Base-by-base conservation (phyloP, 148 eudicot species). In the Persicaria maculosa region DNA sequence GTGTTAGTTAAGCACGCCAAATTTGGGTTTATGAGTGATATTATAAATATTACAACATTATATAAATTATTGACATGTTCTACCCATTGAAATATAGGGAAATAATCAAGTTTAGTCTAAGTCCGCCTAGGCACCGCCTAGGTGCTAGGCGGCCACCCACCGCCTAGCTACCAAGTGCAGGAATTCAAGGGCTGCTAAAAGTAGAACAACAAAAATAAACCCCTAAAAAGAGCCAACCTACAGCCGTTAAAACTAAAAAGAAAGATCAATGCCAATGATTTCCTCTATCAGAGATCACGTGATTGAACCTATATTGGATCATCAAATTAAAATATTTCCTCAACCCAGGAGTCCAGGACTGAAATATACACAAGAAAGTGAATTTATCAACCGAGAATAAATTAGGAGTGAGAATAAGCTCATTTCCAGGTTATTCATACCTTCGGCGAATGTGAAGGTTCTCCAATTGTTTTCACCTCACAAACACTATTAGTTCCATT, bases 401-500 rank as follows among this genome's bases (percentile, higher is more conserved):
- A 40, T 64, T 31, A 11, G 10, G 17, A 61, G 67, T 25, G 40
- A 64, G 69, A n/a, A 22, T 17, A 6, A 55, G 61, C 61, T 55
- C 61, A 55, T 55, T n/a, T 55, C 55, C 55, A 17, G 20, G 64
- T 57, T 57, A 58, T 20, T 14, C 16, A 46, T 70, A 70, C 73
- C 73, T 45, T 16, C 31, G 0, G 52, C 8, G 22, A n/a, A 70
- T 47, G 73, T n/a, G 73, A 70, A 10, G 25, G 8, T 70, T 70
- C 73, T 6, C 73, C 53, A 70, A 16, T 70, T 46, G 53, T 45
- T 25, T 47, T 45, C 15, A 22, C 25, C 52, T 22, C 73, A 4
- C 52, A 47, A 44, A 25, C 73, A 45, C 16, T n/a, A 17, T 70
- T 11, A 46, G 73, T 47, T n/a, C 73, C 73, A 70, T 70, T 70